Percentiles rank a stretch among this genome's conserved stretches.
Conservation (phyloP, 768 basidiomycete species). For the Pisolithus microcarpus region DNA sequence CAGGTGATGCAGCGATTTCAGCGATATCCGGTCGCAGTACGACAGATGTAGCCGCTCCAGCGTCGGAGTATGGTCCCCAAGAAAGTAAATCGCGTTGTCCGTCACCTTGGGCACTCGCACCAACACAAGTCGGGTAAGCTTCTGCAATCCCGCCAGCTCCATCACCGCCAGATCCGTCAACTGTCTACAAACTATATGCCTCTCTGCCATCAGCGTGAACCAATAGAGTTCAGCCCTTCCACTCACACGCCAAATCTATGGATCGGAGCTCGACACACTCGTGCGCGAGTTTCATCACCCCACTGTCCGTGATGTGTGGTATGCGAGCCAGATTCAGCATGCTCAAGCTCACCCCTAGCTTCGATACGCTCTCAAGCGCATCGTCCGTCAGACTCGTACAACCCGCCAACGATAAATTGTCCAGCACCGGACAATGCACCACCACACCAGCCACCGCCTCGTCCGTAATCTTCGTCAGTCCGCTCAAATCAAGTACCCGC, state of each 20-base stretch:
- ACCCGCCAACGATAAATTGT: slow-evolving; percentile 70
- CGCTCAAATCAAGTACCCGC: slow-evolving; percentile 70
- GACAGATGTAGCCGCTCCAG: slow-evolving; percentile 82
- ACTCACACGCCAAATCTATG: slow-evolving; percentile 82
- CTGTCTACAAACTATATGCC: slow-evolving; percentile 59
- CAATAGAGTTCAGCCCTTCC: slow-evolving; percentile 10
- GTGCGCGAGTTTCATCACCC: slow-evolving; percentile 59
- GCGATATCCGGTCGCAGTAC: slow-evolving; percentile 75
- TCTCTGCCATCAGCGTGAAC: slow-evolving; percentile 5
- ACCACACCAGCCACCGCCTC: slow-evolving; percentile 70
- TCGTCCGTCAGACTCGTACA: slow-evolving; percentile 71
- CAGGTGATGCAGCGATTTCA: slow-evolving; percentile 67
- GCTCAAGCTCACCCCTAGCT: slow-evolving; percentile 70
- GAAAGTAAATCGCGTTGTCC: slow-evolving; percentile 71
- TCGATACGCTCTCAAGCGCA: slow-evolving; percentile 58
- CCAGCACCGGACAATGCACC: slow-evolving; percentile 66
- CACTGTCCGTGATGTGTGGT: slow-evolving; percentile 70
- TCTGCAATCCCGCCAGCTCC: slow-evolving; percentile 64
- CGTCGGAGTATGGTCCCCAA: slow-evolving; percentile 62
- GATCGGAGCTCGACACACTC: slow-evolving; percentile 68
- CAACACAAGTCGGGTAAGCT: slow-evolving; percentile 69
- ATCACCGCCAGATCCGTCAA: slow-evolving; percentile 82
- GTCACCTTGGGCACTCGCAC: slow-evolving; percentile 79
- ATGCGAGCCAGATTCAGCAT: slow-evolving; percentile 78
- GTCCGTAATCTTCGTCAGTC: slow-evolving; percentile 66